Conservation (phyloP, 306 rosid genomes). For the Inga leiocalycina region DNA sequence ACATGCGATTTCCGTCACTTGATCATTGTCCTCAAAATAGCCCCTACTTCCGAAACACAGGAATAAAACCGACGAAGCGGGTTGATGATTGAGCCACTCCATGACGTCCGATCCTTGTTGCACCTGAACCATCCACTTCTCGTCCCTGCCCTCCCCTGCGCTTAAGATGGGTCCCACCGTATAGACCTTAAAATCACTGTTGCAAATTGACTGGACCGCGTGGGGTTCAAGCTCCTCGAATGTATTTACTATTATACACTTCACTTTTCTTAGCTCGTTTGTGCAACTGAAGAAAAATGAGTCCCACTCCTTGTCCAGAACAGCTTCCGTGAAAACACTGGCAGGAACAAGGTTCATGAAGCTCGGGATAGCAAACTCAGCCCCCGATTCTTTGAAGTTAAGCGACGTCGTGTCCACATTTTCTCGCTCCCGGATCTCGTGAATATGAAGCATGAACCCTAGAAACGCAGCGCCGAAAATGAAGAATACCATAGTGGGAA, state of each 20-base stretch:
- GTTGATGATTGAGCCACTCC: background rate
- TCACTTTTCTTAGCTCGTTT: background rate
- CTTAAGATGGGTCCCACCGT: background rate
- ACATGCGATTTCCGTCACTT: background rate
- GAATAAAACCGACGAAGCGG: background rate
- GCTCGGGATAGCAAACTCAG: background rate
- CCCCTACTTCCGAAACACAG: background rate
- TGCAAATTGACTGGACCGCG: background rate
- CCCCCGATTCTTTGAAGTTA: background rate
- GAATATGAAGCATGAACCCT: background rate
- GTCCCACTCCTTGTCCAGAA: background rate
- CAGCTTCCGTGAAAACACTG: background rate
- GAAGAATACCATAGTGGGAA: background rate
- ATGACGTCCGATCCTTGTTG: background rate
- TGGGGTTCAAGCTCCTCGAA: background rate
- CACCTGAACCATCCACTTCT: background rate
- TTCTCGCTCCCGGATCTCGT: background rate
- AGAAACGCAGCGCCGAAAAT: background rate
- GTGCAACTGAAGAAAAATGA: background rate
- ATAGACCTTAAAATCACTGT: background rate
- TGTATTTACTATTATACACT: background rate
- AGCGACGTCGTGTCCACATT: background rate
- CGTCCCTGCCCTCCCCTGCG: background rate
- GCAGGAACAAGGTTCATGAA: background rate
- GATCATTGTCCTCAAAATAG: background rate